Evolutionary conservation across 495 filamentous ascomycete species (phyloP), one percentile per base, ranked within the genome.

Genomic region (Paragyromitra xinjiangensis): DNA sequence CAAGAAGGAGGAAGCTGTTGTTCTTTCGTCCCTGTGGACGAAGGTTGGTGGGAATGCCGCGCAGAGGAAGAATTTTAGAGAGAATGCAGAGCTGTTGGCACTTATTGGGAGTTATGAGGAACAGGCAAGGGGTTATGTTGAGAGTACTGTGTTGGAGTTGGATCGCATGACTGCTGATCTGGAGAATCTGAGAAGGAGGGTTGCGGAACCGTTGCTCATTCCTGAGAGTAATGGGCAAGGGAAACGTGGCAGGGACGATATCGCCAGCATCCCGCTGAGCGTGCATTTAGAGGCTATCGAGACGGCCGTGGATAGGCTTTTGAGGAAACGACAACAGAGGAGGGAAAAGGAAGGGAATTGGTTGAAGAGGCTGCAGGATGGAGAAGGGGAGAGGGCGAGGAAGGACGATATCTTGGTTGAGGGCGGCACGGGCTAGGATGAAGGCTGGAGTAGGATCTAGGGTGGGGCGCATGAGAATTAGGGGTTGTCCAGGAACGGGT

Each of bases 91-190:
- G 51, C 72, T 83, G n/a, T 69, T 83, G 22, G 67, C 71, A 8
- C 58, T 82, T 7, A 82, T 83, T 56, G 72, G 81, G 34, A 80
- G 73, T 44, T 83, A 83, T 51, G 81, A 83, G 44, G 81, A 83
- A 37, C 78, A 83, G 64, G 81, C 81, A 19, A 40, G 81, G 5
- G 81, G 81, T 4, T 83, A 83, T 19, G 81, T 83, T 2, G 81
- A 83, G 65, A 80, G 80, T 22, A 83, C 81, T 3, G 74, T 83
- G 24, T 51, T 83, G 6, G 81, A 83, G 81, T 65, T 83, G 3
- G 78, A 82, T 14, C 78, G 81, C 19, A 83, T 83, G 81, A 82
- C 78, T 14, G 78, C 81, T 6, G 81, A 83, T 58, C 51, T 83
- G 19, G 81, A 83, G 59, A 78, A 78, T 50, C 55, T 83, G 6